Base-by-base conservation (phyloP, 163 green algal species). In the Chloroidium sp. region DNA sequence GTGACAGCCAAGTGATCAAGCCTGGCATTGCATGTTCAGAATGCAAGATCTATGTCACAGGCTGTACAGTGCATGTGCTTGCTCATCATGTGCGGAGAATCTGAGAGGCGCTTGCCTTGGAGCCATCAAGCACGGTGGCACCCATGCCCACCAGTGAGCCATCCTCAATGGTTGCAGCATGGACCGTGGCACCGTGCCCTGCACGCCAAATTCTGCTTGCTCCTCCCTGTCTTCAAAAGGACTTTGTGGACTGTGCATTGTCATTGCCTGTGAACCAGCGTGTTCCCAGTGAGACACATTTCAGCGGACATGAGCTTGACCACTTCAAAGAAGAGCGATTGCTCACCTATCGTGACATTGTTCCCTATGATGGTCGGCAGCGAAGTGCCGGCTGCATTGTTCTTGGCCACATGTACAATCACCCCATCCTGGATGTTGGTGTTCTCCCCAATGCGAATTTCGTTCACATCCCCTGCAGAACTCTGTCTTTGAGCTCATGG, bases 391-490 rank as follows among this genome's bases (percentile, higher is more conserved):
- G 77, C 81, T 14, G 85, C 69, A 80, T 89, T 90, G 85, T 93
- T 78, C 79, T 94, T 93, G 0, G 92, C 91, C 6, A 97, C 93
- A 78, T 97, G 93, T 59, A 99, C 89, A 0, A 98, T 85, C 4
- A 84, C 89, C 77, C 94, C 93, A 83, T 99, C 96, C 90, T 98
- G 96, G 69, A 99, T 95, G 89, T 98, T 99, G 81, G 91, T 98
- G 83, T 91, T 91, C 36, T 86, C 83, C 58, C 96, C 96, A 2
- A 99, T 86, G 0, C 79, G 87, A 79, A 99, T 97, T 79, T 76
- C 86, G 81, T 96, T 97, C 57, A 94, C 91, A 82, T 99, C 96
- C 0, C 92, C 95, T 97, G 88, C 74, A 85, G 13, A 61, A 72
- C 6, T n/a, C 64, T 6, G 6, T 72, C 64, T 72, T 6, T 72